These are phyloP conservation scores for Plasmodium reichenowi DNA, from an alignment of 169 alveolate species.

Conservation along the genomic window DNA sequence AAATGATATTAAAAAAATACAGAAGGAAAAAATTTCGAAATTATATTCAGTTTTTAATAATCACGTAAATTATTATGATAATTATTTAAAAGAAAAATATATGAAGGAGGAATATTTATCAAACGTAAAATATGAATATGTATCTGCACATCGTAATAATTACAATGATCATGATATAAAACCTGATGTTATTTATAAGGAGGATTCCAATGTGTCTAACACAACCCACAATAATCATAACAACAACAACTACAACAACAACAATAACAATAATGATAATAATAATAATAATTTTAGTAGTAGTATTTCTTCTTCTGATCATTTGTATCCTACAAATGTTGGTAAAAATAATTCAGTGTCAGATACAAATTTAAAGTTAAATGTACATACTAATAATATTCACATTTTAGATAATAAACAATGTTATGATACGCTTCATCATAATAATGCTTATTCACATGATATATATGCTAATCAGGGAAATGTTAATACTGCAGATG, in stretches of 20 bases:
- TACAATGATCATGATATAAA: neutral
- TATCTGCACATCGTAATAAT: too few species aligned
- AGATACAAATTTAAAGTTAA: too few species aligned
- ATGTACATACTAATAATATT: too few species aligned
- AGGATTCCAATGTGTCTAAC: neutral
- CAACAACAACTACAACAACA: neutral
- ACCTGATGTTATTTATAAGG: neutral
- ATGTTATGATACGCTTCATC: too few species aligned
- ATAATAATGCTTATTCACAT: too few species aligned
- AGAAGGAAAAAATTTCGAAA: conserved; percentile 31
- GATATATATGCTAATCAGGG: too few species aligned
- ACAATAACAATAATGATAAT: neutral
- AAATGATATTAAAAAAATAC: conserved; percentile 10
- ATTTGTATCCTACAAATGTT: too few species aligned
- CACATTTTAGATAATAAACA: too few species aligned
- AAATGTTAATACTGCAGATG: too few species aligned
- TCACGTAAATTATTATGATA: conserved; percentile 60
- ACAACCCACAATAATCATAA: neutral
- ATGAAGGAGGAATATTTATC: conserved; percentile 9
- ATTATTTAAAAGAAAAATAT: conserved; percentile 59
- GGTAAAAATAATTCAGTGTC: too few species aligned
- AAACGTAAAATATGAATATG: too few species aligned
- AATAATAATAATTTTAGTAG: conserved; percentile 1
- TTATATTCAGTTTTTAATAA: conserved; percentile 17
- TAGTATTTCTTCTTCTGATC: too few species aligned